Conservation (phyloP, 495 filamentous ascomycete genomes). For the Oidiodendron maius region DNA sequence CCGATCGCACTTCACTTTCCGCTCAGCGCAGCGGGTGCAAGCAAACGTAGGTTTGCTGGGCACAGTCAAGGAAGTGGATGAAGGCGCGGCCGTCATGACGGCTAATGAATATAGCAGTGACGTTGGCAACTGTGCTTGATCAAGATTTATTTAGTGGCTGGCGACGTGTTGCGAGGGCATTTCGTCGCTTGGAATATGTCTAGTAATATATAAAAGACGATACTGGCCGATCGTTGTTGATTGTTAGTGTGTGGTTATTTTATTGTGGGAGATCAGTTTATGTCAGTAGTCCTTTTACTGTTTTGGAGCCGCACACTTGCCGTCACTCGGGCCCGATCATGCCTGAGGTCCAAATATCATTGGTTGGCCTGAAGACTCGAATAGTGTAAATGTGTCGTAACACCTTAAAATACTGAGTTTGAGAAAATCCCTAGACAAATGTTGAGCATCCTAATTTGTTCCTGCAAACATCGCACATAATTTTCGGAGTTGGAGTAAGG, state of each 20-base stretch:
- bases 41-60: constrained; percentile 23
- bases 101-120: constrained; percentile 4
- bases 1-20: constrained; percentile 81
- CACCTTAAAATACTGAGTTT: too few relatives aligned
- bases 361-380: background rate
- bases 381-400: background rate
- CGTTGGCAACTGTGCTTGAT: background rate
- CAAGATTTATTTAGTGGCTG: background rate
- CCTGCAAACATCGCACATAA: background rate
- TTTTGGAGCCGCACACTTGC: background rate
- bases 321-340: background rate
- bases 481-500: background rate
- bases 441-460: background rate
- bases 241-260: background rate
- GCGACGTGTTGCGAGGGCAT: background rate
- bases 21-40: constrained; percentile 74
- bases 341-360: background rate
- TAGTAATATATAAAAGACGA: background rate
- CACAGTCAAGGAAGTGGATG: background rate
- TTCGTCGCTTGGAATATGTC: background rate
- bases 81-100: background rate
- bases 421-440: too few relatives aligned
- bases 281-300: background rate
- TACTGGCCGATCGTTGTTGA: background rate
- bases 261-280: background rate